These are phyloP conservation scores for Pseudoneurospora amorphoporcata DNA, from an alignment of 495 filamentous ascomycete genomes.

Conservation along the genomic window DNA sequence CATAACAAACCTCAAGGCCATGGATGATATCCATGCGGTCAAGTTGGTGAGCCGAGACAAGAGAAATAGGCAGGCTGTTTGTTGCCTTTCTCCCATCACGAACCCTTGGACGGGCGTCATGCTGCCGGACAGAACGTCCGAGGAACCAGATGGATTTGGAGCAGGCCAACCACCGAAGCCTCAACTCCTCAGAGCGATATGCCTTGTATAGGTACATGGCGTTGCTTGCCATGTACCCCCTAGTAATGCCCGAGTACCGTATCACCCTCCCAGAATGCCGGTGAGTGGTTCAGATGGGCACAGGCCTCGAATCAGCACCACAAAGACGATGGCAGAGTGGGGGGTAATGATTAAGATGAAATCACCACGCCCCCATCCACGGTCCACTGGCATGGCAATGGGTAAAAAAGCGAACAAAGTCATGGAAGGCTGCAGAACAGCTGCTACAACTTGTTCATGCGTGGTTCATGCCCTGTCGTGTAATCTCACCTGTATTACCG, in stretches of 20 bases:
- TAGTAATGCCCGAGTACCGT: not conserved
- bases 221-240: not conserved
- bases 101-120: not conserved
- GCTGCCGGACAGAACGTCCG: not conserved
- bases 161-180: not conserved
- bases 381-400: not conserved
- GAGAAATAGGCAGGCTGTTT: not conserved
- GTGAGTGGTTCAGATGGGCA: not conserved
- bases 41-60: not conserved
- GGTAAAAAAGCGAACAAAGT: not conserved
- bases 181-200: not conserved
- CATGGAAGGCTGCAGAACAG: conserved; percentile 11
- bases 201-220: not conserved
- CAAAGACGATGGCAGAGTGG: not conserved
- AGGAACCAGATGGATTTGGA: not conserved
- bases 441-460: conserved; percentile 8
- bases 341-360: not conserved
- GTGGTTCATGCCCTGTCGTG: conserved; percentile 8
- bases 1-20: not conserved
- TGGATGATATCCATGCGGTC: not conserved
- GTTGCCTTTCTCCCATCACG: not conserved
- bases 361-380: not conserved
- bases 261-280: not conserved
- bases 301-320: not conserved
- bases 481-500: conserved; percentile 2